phyloP scores from a whole-genome alignment of 257 asterid species.

The Mentha longifolia region DNA sequence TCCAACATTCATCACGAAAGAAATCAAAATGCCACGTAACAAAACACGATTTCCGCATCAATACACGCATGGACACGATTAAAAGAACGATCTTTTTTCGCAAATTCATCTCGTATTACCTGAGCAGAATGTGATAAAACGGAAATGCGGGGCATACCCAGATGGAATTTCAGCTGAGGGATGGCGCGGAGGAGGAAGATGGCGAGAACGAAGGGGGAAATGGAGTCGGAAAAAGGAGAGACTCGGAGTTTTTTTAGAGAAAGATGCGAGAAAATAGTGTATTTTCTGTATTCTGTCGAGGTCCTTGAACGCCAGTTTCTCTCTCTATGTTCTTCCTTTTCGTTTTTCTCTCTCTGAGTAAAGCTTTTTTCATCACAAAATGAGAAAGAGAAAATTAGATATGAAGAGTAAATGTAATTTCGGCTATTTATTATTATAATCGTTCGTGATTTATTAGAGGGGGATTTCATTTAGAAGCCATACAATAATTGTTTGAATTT shows the following conservation, averaged over 20 bases:
- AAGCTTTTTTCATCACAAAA: not conserved
- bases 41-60: slow-evolving; percentile 13
- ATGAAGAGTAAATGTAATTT: not conserved
- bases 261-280: slow-evolving; percentile 36
- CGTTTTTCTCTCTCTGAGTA: not conserved
- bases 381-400: not conserved
- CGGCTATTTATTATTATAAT: not conserved
- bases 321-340: slow-evolving; percentile 36
- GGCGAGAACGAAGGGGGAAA: slow-evolving; percentile 31
- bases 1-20: slow-evolving; percentile 1
- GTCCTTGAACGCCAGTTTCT: slow-evolving; percentile 48
- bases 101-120: slow-evolving; percentile 34
- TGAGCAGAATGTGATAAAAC: slow-evolving; percentile 32
- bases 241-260: slow-evolving; percentile 37
- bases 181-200: slow-evolving; percentile 52
- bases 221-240: slow-evolving; percentile 37
- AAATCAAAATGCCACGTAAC: slow-evolving; percentile 10
- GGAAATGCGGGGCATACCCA: slow-evolving; percentile 41
- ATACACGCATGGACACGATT: not conserved
- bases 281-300: slow-evolving; percentile 41
- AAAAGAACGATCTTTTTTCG: not conserved
- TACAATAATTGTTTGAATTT: not conserved
- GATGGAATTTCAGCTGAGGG: slow-evolving; percentile 55
- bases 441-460: not conserved
- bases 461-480: not conserved